A percentile compares a stretch with the other conserved stretches of the same genome.
Conservation (phyloP, 2,329 filamentous ascomycete species). For the Juglanconis sp. region DNA sequence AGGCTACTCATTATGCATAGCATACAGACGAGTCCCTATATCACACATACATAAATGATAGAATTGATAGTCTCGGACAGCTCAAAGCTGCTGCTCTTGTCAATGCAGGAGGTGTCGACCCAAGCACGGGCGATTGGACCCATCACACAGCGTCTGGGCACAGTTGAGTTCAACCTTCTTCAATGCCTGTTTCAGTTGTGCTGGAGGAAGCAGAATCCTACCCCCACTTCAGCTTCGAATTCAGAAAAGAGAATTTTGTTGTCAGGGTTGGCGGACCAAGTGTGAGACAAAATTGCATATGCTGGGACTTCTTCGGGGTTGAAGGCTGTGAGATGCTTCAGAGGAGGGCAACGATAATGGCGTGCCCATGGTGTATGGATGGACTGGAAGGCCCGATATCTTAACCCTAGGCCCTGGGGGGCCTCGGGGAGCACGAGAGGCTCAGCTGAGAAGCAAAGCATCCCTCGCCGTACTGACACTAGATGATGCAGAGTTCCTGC, state of each 20-base stretch:
- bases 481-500: no score
- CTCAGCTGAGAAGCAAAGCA: no score
- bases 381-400: no score
- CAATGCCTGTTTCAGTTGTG: neutral
- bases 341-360: no score
- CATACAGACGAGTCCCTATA: constrained; percentile 6
- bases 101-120: constrained; percentile 17
- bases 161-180: neutral
- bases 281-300: neutral
- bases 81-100: constrained; percentile 16
- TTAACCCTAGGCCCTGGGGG: no score
- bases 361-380: no score
- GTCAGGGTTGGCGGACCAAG: neutral
- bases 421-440: no score
- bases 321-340: neutral
- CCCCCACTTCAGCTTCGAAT: neutral
- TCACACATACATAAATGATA: constrained; percentile 7
- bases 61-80: constrained; percentile 16
- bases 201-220: neutral
- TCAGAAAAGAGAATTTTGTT: neutral
- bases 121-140: neutral
- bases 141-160: neutral
- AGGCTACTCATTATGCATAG: constrained; percentile 2
- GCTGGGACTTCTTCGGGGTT: neutral
- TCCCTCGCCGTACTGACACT: no score